Conservation (phyloP, 2,329 filamentous ascomycete species). For the Fusarium armeniacum region DNA sequence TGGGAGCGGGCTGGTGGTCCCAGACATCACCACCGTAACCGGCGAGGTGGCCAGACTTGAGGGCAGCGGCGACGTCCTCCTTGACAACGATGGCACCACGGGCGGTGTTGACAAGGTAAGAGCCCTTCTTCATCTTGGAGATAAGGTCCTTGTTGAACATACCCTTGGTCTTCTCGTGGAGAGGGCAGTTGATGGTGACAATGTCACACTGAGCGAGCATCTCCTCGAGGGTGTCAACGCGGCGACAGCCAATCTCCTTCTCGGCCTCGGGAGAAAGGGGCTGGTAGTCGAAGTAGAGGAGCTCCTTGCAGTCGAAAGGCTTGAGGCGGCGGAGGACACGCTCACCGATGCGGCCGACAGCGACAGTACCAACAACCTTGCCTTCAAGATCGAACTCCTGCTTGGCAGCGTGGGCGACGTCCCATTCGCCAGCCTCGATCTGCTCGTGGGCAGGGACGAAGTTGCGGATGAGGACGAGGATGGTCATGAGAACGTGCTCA, state of each 20-base stretch:
- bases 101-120: constrained; percentile 98
- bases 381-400: constrained; percentile 97
- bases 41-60: constrained; percentile 91
- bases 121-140: constrained; percentile 98
- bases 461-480: constrained; percentile 95
- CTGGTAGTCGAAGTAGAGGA: constrained; percentile 99
- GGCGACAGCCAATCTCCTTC: constrained; percentile 94
- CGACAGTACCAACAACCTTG: constrained; percentile 98
- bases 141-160: constrained; percentile 99
- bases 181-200: constrained; percentile 99
- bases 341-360: constrained; percentile 97
- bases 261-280: constrained; percentile 86
- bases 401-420: constrained; percentile 96
- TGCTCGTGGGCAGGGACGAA: constrained; percentile 98
- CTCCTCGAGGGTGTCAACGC: constrained; percentile 91
- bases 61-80: constrained; percentile 95
- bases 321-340: constrained; percentile 96
- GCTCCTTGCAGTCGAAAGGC: constrained; percentile 99
- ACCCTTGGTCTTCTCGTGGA: constrained; percentile 97
- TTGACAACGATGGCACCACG: constrained; percentile 99
- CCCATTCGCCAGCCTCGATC: constrained; percentile 90
- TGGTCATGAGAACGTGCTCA: constrained; percentile 99
- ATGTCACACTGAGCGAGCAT: constrained; percentile 95
- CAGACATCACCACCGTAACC: constrained; percentile 92
- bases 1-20: constrained; percentile 97